Percentiles rank a stretch among this genome's conserved stretches.
phyloP scores from a whole-genome alignment of 148 eudicot species.

The Chenopodium formosanum region DNA sequence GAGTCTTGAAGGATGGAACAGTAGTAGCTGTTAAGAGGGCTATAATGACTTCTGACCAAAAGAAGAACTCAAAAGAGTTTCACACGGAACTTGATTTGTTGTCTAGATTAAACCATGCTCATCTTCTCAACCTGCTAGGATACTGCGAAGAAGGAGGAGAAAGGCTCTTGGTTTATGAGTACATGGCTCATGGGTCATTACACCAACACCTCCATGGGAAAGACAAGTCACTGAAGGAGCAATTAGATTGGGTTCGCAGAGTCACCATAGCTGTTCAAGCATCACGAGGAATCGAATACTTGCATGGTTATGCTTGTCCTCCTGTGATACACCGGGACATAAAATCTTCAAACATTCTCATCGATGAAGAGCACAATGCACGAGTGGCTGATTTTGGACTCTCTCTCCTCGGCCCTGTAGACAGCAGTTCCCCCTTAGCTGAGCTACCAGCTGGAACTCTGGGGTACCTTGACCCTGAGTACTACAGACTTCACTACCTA shows the following conservation, averaged over 20 bases:
- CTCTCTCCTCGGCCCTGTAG: slow-evolving; percentile 79
- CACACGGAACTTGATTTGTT: slow-evolving; percentile 83
- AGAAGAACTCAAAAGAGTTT: slow-evolving; percentile 84
- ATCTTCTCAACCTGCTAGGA: slow-evolving; percentile 82
- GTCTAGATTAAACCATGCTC: slow-evolving; percentile 83
- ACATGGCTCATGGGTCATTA: slow-evolving; percentile 92
- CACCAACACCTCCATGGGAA: slow-evolving; percentile 83
- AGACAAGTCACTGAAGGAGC: slow-evolving; percentile 55
- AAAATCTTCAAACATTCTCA: slow-evolving; percentile 88
- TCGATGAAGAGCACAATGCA: slow-evolving; percentile 94
- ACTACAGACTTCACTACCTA: slow-evolving; percentile 91
- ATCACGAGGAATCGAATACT: slow-evolving; percentile 88
- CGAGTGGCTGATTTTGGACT: slow-evolving; percentile 93
- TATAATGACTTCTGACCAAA: slow-evolving; percentile 66
- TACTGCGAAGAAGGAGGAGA: slow-evolving; percentile 94
- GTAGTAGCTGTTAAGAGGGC: slow-evolving; percentile 85
- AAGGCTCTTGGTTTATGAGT: slow-evolving; percentile 86
- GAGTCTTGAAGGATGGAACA: slow-evolving; percentile 73
- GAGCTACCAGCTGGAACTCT: slow-evolving; percentile 96
- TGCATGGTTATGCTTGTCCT: slow-evolving; percentile 97
- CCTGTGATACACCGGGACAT: slow-evolving; percentile 94
- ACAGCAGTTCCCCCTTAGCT: slow-evolving; percentile 84
- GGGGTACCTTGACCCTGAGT: slow-evolving; percentile 92
- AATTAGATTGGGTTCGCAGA: slow-evolving; percentile 81
- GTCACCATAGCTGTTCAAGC: slow-evolving; percentile 97